Evolutionary conservation across 805 yeast species (phyloP).

Genomic region (Candida nonsorbophila): DNA sequence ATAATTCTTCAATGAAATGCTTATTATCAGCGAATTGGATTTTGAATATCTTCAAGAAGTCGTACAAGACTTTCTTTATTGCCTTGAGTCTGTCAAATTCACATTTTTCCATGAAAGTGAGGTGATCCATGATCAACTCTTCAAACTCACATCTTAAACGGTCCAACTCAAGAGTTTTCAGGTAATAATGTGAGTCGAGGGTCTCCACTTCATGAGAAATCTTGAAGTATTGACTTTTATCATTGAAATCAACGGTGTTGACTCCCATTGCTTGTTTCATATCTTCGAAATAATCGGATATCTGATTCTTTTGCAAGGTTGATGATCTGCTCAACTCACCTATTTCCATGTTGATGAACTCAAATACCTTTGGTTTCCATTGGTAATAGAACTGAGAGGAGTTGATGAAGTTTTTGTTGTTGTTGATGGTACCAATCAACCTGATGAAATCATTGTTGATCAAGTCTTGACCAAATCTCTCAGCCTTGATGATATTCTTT

Average conservation of each 20-base stretch:
- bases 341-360: constrained; percentile 26
- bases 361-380: constrained; percentile 71
- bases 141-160: constrained; percentile 67
- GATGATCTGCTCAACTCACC: constrained; percentile 4
- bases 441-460: constrained; percentile 56
- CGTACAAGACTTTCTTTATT: constrained; percentile 67
- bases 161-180: constrained; percentile 56
- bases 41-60: constrained; percentile 63
- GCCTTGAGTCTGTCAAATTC: constrained; percentile 75
- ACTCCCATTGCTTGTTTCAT: constrained; percentile 43
- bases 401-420: constrained; percentile 57
- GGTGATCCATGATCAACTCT: constrained; percentile 65
- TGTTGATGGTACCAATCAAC: constrained; percentile 55
- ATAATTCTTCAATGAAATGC: constrained; percentile 53
- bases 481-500: constrained; percentile 54
- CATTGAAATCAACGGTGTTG: constrained; percentile 36
- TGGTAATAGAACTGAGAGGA: constrained; percentile 72
- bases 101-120: constrained; percentile 75
- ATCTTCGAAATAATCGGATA: constrained; percentile 35
- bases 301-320: constrained; percentile 6
- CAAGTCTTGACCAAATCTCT: constrained; percentile 69
- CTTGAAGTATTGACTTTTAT: constrained; percentile 47
- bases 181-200: constrained; percentile 51
- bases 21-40: constrained; percentile 56
- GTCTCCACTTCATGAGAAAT: constrained; percentile 52